These are phyloP conservation scores for Xylariaceae sp. DNA, from an alignment of 2,329 filamentous ascomycete genomes.

Conservation along the genomic window DNA sequence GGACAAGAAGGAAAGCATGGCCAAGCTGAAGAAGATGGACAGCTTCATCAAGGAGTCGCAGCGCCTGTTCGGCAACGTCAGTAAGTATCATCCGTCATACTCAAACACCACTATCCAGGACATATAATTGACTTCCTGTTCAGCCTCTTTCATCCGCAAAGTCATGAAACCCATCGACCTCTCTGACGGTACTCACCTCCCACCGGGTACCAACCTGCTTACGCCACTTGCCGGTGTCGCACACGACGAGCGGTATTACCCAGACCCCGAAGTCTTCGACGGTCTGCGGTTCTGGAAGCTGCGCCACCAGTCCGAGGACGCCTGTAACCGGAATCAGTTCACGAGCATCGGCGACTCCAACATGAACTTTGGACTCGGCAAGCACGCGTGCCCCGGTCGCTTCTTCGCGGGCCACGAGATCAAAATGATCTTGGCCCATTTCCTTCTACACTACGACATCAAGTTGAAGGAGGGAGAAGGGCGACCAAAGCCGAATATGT, in stretches of 20 bases:
- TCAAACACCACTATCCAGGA: not conserved
- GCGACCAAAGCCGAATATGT: conserved; percentile 24
- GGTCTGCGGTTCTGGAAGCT: conserved; percentile 34
- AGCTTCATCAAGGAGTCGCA: conserved; percentile 37
- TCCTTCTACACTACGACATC: conserved; percentile 38
- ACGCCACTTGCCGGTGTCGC: conserved; percentile 33
- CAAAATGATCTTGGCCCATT: conserved; percentile 38
- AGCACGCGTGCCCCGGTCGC: conserved; percentile 38
- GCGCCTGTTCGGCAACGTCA: conserved; percentile 30
- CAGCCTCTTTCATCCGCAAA: conserved; percentile 44
- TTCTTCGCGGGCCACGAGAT: conserved; percentile 43
- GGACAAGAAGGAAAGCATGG: conserved; percentile 31
- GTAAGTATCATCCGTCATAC: conserved; percentile 21
- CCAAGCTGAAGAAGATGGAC: conserved; percentile 36
- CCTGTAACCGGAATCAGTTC: conserved; percentile 21
- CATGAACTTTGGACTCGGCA: conserved; percentile 34
- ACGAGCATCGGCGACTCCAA: conserved; percentile 33
- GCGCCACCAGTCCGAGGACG: conserved; percentile 22
- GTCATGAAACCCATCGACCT: conserved; percentile 47
- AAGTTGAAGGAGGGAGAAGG: conserved; percentile 24
- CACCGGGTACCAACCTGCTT: conserved; percentile 39
- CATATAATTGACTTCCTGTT: conserved; percentile 4
- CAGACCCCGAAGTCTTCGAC: conserved; percentile 33
- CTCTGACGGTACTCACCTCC: conserved; percentile 49
- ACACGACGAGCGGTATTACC: conserved; percentile 32